Base-by-base conservation (phyloP, 306 rosid genomes). In the Vigna mungo region DNA sequence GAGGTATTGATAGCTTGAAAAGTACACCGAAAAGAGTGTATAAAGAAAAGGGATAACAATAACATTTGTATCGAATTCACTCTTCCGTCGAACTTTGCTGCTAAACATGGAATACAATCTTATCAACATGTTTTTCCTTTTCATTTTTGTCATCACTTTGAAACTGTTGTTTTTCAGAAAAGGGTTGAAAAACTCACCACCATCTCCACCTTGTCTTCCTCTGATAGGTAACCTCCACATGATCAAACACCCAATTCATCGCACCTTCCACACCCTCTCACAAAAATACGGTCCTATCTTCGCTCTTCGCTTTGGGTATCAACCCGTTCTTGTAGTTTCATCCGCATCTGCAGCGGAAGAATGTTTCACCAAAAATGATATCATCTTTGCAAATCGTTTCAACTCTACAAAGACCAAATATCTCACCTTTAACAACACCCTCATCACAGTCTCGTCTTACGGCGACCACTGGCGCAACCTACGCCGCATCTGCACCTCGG, bases 391-490 rank as follows among this genome's bases (percentile, higher is more conserved):
- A 0, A 84, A 87, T 72, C 96, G 96, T 6, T 59, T 86, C 0
- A 72, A 6, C 13, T 32, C 81, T 1, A 11, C 11, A 17, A 17
- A 37, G 30, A 80, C 80, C 43, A 89, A 92, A 79, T 72, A 86
- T 80, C 2, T 90, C 0, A 85, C 43, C 48, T 92, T 80, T 60
- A 52, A 90, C 85, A 13, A 71, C 72, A 87, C 96, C 71, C 34
- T 30, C 34, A 30, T 30, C 34, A 30, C 34, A 4, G 34, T 30
- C 34, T 30, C 34, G 1, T 30, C 92, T 1, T 86, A 90, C 48
- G 96, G 96, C 5, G 96, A 90, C 21, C 93, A 87, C 68, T 92
- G 97, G 97, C 93, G 93, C 18, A 92, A 88, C 86, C 53, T 89
- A 1, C 97, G 96, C n/a, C 94, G 94, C 23, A 86, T 92, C 0